Evolutionary conservation across 768 basidiomycete genomes (phyloP).

Genomic region (Suillus subaureus): DNA sequence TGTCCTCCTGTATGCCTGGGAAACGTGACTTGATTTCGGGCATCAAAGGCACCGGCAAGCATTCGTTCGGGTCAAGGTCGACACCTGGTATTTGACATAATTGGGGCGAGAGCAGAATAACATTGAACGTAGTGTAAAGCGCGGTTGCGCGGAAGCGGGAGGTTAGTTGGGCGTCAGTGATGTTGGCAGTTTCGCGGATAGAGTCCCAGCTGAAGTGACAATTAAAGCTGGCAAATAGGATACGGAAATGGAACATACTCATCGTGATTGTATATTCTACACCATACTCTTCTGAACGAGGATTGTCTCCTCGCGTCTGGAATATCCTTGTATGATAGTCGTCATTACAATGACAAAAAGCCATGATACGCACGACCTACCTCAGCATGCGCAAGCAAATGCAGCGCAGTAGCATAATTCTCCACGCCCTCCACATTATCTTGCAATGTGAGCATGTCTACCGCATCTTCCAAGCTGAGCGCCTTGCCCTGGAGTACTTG

Average conservation of each 20-base stretch:
- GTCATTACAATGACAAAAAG: neutral
- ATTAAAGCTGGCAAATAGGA: neutral
- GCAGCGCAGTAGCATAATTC: constrained; percentile 71
- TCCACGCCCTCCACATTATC: constrained; percentile 64
- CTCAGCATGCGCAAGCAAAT: constrained; percentile 58
- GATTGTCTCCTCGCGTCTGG: constrained; percentile 71
- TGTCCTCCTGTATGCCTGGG: constrained; percentile 71
- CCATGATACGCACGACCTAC: constrained; percentile 36
- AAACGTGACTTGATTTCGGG: constrained; percentile 71
- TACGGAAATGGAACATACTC: constrained; percentile 57
- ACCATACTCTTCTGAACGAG: constrained; percentile 80
- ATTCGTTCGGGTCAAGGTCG: constrained; percentile 57
- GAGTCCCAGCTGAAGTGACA: constrained; percentile 65
- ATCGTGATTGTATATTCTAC: constrained; percentile 85
- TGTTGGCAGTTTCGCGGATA: constrained; percentile 71
- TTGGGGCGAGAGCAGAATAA: constrained; percentile 41
- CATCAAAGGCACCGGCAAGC: constrained; percentile 57
- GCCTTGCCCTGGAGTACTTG: constrained; percentile 74
- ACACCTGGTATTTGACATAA: constrained; percentile 47
- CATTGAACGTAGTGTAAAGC: constrained; percentile 65
- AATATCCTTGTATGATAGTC: constrained; percentile 46
- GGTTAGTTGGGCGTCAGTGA: constrained; percentile 78
- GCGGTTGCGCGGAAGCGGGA: constrained; percentile 74
- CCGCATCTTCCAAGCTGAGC: constrained; percentile 74
- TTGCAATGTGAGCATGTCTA: constrained; percentile 85